phyloP scores from a whole-genome alignment of 2,329 filamentous ascomycete genomes.

The Penicillium sp. region DNA sequence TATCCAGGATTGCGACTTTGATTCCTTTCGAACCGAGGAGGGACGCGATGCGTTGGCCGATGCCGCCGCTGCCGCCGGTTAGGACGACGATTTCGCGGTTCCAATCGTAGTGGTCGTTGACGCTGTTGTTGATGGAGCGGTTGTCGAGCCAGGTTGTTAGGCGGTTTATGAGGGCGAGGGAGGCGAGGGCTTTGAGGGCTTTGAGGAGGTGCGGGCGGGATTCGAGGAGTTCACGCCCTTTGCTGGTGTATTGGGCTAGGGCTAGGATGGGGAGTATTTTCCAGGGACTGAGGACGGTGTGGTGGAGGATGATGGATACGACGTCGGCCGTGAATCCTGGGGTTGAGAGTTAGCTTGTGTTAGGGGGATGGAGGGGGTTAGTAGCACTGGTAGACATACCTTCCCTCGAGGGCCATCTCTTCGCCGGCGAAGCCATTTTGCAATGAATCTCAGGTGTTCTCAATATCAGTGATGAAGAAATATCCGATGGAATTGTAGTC shows the following conservation, averaged over 20 bases:
- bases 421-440: slow-evolving; percentile 24
- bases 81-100: slow-evolving; percentile 72
- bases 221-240: slow-evolving; percentile 62
- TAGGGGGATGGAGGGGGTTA: not conserved
- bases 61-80: slow-evolving; percentile 76
- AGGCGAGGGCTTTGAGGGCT: slow-evolving; percentile 60
- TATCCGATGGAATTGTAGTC: not conserved
- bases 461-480: not conserved
- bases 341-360: slow-evolving; percentile 7
- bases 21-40: slow-evolving; percentile 69
- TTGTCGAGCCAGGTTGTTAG: slow-evolving; percentile 60
- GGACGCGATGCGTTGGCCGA: slow-evolving; percentile 70
- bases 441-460: not conserved
- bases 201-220: slow-evolving; percentile 60
- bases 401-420: slow-evolving; percentile 42
- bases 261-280: slow-evolving; percentile 69
- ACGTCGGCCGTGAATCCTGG: slow-evolving; percentile 65
- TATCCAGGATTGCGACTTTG: slow-evolving; percentile 73
- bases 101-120: slow-evolving; percentile 57
- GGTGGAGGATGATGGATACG: slow-evolving; percentile 62
- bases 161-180: slow-evolving; percentile 58
- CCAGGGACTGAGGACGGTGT: slow-evolving; percentile 68
- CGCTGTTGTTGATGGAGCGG: slow-evolving; percentile 55
- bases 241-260: slow-evolving; percentile 67
- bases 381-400: slow-evolving; percentile 28